Base-by-base conservation (phyloP, 164 flowering plant genomes). In the Litsea cubeba region DNA sequence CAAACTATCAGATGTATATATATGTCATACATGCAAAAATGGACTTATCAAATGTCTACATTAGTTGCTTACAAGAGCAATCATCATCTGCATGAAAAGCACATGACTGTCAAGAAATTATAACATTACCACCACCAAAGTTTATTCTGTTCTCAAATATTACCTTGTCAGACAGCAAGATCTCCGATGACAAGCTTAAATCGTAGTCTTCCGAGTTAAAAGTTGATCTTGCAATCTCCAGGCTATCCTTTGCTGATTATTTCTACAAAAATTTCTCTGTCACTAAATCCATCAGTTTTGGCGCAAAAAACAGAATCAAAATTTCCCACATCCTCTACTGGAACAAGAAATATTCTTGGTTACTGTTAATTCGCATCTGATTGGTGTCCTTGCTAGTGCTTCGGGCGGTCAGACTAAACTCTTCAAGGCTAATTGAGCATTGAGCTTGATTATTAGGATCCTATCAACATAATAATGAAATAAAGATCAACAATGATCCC, bases 141-240 rank as follows among this genome's bases (percentile, higher is more conserved):
- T 87, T 83, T 49, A 88, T 79, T 82, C 90, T 82, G 79, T 80
- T 89, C 71, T 76, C 86, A 20, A 73, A 54, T 3, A 80, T 17
- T 57, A 91, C 88, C 71, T 71, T 82, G 69, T 91, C 91, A 73
- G 84, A 79, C 75, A 93, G 72, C 50, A 89, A 65, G 75, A 72
- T 79, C 71, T 93, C 85, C 10, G 75, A 63, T 14, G 71, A 65
- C 54, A 74, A 69, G 25, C 74, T 72, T 30, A 75, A 62, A 46
- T 40, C 5, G 35, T 80, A 88, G 40, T 81, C 88, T 3, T 32
- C 5, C 0, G 32, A 32, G 35, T 32, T 32, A 32, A 32, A 32
- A 32, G 35, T 3, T 3, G 35, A 32, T 32, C 5, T 32, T 32
- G 35, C 35, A 32, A n/a, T 74, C 35, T 32, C 5, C 5, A 2